Evolutionary conservation across 75 land plant species (phyloP).

Genomic region (Pseudotsuga menziesii): DNA sequence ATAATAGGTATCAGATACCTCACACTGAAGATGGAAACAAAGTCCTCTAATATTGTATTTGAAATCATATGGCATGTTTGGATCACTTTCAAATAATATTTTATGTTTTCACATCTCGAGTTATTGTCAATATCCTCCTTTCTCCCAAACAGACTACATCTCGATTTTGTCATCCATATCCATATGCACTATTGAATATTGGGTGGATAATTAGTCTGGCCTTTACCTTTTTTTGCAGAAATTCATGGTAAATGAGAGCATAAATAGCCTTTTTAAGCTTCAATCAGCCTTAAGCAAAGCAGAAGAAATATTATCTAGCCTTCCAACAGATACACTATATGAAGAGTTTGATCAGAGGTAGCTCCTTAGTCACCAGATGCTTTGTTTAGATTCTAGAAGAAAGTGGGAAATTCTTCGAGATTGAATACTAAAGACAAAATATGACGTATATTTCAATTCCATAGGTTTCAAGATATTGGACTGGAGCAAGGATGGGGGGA

Average conservation of each 20-base stretch:
- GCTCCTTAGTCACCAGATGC: constrained; percentile 35
- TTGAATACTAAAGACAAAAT: neutral
- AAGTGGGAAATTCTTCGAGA: neutral
- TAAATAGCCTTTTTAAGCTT: constrained; percentile 57
- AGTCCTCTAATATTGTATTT: neutral
- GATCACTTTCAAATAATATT: neutral
- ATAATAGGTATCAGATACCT: too few species aligned
- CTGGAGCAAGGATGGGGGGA: constrained; percentile 70
- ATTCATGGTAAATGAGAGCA: constrained; percentile 72
- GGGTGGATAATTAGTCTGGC: neutral
- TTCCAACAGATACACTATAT: constrained; percentile 56
- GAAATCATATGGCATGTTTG: neutral
- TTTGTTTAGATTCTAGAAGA: neutral
- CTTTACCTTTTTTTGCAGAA: constrained; percentile 41
- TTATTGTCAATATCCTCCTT: neutral
- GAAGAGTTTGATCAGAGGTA: constrained; percentile 63
- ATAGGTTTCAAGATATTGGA: constrained; percentile 78
- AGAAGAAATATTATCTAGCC: constrained; percentile 41
- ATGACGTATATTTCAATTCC: too few species aligned
- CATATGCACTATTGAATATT: neutral
- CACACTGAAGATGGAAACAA: too few species aligned
- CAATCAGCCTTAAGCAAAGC: constrained; percentile 60
- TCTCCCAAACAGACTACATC: neutral
- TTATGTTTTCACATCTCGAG: neutral
- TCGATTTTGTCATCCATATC: neutral